Base-by-base conservation (phyloP, 2,329 filamentous ascomycete species). In the Alternaria alternata region DNA sequence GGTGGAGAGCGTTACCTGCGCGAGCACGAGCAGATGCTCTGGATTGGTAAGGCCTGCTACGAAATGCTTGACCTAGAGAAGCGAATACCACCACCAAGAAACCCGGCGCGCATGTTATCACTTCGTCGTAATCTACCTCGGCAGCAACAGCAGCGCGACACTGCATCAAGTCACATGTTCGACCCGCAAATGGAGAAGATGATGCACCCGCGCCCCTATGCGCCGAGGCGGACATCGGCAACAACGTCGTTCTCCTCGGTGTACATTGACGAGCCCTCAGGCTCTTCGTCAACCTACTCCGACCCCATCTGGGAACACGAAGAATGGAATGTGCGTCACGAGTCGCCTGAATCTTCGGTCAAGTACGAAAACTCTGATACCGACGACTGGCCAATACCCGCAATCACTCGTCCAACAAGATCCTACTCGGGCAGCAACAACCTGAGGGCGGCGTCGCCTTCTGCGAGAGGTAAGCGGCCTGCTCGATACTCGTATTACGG, bases 1-100 rank as follows among this genome's bases (percentile, higher is more conserved):
- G 83, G 83, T 51, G 85, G 86, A 3, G 84, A 87, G 43, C 81
- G 86, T 0, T 88, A 88, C 69, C 81, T 88, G 24, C 83, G 87
- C 38, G 86, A 88, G 70, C 86, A 88, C 71, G 86, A 88, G 69
- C 86, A 89, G 42, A 79, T 79, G 76, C 71, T 78, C 18, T 79
- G 76, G 76, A 70, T 79, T 8, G 77, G 77, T 5, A 78, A 78
- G 51, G 62, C 75, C 1, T 71, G 59, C 54, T 72, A 77, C 60
- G 74, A 77, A 30, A 77, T 76, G 75, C 66, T 75, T 8, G 71
- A 69, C 9, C 57, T 75, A 1, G 71, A 75, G 20, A 67, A 68
- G 24, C 64, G 61, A 7, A 47, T 58, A 2, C 73, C 72, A 3
- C 71, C 72, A 7, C 73, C 73, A n/a, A 64, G 60, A 18, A 70